Conservation (phyloP, 768 basidiomycete species). For the Thelephora aurantiotincta region DNA sequence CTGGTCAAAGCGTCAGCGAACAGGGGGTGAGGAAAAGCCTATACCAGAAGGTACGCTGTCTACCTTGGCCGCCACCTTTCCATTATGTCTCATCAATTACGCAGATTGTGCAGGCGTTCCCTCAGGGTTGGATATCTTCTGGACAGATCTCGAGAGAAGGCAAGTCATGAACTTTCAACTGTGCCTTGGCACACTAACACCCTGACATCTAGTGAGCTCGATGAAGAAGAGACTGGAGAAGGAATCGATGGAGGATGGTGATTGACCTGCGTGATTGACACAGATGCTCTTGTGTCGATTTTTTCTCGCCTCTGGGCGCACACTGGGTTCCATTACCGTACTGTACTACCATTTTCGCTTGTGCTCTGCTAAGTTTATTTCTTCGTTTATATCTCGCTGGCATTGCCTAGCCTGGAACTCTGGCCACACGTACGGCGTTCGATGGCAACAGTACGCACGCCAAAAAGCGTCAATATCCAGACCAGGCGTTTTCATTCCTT, state of each 20-base stretch:
- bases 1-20: constrained; percentile 60
- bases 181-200: neutral
- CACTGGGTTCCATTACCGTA: too few species aligned
- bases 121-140: constrained; percentile 74
- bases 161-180: constrained; percentile 21
- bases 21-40: constrained; percentile 68
- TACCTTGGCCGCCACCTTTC: neutral
- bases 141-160: constrained; percentile 82
- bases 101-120: constrained; percentile 69
- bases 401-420: too few species aligned
- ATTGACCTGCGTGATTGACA: too few species aligned
- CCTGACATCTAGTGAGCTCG: constrained; percentile 43
- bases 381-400: too few species aligned
- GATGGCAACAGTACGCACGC: too few species aligned
- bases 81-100: neutral
- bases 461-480: too few species aligned
- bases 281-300: too few species aligned
- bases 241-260: constrained; percentile 34
- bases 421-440: too few species aligned
- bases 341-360: too few species aligned
- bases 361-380: too few species aligned
- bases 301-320: too few species aligned
- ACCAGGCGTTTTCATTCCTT: too few species aligned
- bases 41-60: constrained; percentile 52
- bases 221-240: constrained; percentile 76